Base-by-base conservation (phyloP, 306 rosid genomes). In the Inga leiocalycina region DNA sequence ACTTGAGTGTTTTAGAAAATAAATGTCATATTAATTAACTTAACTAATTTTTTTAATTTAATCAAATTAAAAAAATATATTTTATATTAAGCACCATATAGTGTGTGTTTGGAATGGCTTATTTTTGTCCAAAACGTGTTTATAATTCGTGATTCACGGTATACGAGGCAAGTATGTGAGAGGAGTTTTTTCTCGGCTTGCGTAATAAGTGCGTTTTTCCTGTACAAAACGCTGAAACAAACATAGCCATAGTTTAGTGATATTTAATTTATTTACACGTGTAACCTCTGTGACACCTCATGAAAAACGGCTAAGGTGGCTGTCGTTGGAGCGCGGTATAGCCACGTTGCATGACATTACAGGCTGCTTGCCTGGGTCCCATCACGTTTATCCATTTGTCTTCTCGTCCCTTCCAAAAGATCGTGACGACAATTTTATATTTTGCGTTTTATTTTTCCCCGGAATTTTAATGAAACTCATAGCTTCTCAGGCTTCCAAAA, bases 381-480 rank as follows among this genome's bases (percentile, higher is more conserved):
- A 69, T 43, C 35, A 13, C 76, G 80, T 79, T 86, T 90, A 88
- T 90, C 93, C 93, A 89, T 86, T 86, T 79, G 88, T 83, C 89
- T 73, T 91, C 91, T 90, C 80, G 91, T 82, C 86, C 56, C 81
- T 89, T 91, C 91, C 87, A 71, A 81, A 85, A 72, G 84, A 73
- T 90, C 70, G 78, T 84, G 84, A 85, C 76, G 81, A 61, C 76
- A 86, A 46, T 81, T 83, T 77, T 39, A 37, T 74, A 12, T 70
- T 86, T 57, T 27, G n/a, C 54, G 69, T 44, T 62, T 59, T 52
- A 15, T 52, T 52, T 64, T 65, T n/a, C 12, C 24, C 65, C 37
- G 15, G 22, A 68, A 5, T 14, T 77, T 78, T 64, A 66, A 9
- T 69, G 43, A 80, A 75, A 71, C 89, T 85, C 82, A 80, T 80